Base-by-base conservation (phyloP, 1,139 yeast genomes). In the Diutina rugosa region DNA sequence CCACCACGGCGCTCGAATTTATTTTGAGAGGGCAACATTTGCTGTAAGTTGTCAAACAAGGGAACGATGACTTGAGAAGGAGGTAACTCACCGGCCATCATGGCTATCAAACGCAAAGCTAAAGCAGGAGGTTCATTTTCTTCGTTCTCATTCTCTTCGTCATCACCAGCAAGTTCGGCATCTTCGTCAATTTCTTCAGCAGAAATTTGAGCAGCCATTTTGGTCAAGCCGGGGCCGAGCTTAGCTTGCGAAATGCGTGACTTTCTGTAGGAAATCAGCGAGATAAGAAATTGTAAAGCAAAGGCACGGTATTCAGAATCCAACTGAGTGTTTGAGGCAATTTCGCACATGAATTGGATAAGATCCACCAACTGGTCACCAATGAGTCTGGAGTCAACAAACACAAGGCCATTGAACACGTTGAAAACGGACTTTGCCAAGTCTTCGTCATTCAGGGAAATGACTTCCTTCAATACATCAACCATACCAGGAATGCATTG, bases 61-160 rank as follows among this genome's bases (percentile, higher is more conserved):
- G 97, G 93, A 60, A 78, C 80, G 62, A 90, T 83, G 59, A 89
- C 96, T 71, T 93, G 99, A 55, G 90, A 81, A 56, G 99, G 97
- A 57, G 99, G 97, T 64, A 95, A 77, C 66, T 86, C 90, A 54
- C 85, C 78, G 30, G 98, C 80, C 63, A 93, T 81, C 65, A 82
- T 80, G 57, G 91, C 88, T 57, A 93, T 72, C 61, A 93, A 77
- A 72, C 96, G 82, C 64, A 90, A 79, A 26, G 96, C 96, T 63
- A 90, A 79, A 56, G 86, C 72, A 46, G 85, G 73, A 59, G 97
- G 96, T 58, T 85, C 79, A 65, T 83, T 87, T 71, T 91, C 98
- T 71, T 90, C 97, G 66, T 90, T 90, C 70, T 90, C 96, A 63
- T 88, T 91, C 64, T 89, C 93, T 67, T 89, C 96, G 59, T 87